These are phyloP conservation scores for Tieghemostelium lacteum DNA, from an alignment of 78 protist species.

Conservation along the genomic window DNA sequence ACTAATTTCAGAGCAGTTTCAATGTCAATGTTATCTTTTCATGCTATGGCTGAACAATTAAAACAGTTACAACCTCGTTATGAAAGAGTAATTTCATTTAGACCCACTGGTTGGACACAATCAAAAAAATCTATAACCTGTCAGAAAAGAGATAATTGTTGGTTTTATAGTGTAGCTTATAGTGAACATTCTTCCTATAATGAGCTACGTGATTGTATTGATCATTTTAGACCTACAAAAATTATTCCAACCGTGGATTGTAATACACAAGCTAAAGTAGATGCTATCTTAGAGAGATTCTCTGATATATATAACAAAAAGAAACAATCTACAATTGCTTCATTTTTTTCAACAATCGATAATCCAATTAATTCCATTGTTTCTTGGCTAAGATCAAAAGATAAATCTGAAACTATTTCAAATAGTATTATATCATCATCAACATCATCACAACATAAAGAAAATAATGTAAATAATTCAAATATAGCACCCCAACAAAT, in stretches of 20 bases:
- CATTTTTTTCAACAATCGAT: slow-evolving; percentile 37
- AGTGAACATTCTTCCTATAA: slow-evolving; percentile 83
- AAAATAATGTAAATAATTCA: background rate
- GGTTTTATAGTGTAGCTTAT: slow-evolving; percentile 82
- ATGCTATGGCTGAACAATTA: slow-evolving; percentile 10
- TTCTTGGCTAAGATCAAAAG: background rate
- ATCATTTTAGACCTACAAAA: slow-evolving; percentile 28
- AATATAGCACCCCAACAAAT: background rate
- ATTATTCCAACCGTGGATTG: slow-evolving; percentile 83
- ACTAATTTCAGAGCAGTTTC: slow-evolving; percentile 54
- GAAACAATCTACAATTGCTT: slow-evolving; percentile 30
- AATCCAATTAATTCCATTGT: background rate
- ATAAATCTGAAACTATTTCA: background rate
- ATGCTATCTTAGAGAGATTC: slow-evolving; percentile 20
- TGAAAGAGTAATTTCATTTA: slow-evolving; percentile 57
- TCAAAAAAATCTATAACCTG: slow-evolving; percentile 36
- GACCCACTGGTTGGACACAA: slow-evolving; percentile 88
- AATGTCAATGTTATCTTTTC: slow-evolving; percentile 17
- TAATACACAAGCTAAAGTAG: slow-evolving; percentile 34
- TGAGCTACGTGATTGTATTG: slow-evolving; percentile 83
- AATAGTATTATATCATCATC: background rate
- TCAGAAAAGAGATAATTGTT: background rate
- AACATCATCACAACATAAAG: background rate
- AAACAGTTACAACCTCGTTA: background rate
- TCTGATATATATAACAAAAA: slow-evolving; percentile 40